Evolutionary conservation across 352 stramenopile species (phyloP).

Genomic region (Thraustochytrium sp.): DNA sequence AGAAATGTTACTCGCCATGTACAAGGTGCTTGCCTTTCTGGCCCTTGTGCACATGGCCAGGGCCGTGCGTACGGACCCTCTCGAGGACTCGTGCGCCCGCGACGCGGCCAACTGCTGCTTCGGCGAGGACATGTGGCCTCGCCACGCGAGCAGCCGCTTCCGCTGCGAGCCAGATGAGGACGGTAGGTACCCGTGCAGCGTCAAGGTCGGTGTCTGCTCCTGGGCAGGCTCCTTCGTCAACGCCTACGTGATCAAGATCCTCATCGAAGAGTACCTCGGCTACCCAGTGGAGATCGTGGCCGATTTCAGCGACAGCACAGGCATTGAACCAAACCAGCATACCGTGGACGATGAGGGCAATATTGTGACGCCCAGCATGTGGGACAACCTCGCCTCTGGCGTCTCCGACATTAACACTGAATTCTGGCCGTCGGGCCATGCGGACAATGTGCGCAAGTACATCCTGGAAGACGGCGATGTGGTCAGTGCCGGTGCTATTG

Average conservation of each 20-base stretch:
- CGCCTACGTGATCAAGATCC: background rate
- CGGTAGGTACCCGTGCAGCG: background rate
- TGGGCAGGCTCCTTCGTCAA: constrained; percentile 27
- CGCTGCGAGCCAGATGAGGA: constrained; percentile 6
- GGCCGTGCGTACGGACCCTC: background rate
- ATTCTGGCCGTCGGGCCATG: background rate
- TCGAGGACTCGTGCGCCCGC: background rate
- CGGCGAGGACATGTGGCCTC: background rate
- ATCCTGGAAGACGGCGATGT: background rate
- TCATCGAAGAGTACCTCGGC: constrained; percentile 29
- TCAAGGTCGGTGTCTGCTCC: background rate
- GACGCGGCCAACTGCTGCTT: constrained; percentile 36
- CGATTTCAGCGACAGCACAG: background rate
- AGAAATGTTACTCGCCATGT: too few species aligned
- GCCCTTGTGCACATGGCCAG: too few species aligned
- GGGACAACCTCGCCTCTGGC: background rate
- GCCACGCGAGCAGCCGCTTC: background rate
- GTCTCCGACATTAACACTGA: background rate
- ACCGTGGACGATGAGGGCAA: background rate
- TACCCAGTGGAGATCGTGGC: constrained; percentile 20
- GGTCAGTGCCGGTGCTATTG: background rate
- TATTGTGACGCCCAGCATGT: background rate
- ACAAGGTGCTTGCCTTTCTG: too few species aligned
- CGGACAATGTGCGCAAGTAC: background rate
- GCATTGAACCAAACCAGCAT: background rate